Percentiles rank a stretch among this genome's conserved stretches.
Conservation (phyloP, 768 basidiomycete species). For the Phylloporus rhodoxanthus region DNA sequence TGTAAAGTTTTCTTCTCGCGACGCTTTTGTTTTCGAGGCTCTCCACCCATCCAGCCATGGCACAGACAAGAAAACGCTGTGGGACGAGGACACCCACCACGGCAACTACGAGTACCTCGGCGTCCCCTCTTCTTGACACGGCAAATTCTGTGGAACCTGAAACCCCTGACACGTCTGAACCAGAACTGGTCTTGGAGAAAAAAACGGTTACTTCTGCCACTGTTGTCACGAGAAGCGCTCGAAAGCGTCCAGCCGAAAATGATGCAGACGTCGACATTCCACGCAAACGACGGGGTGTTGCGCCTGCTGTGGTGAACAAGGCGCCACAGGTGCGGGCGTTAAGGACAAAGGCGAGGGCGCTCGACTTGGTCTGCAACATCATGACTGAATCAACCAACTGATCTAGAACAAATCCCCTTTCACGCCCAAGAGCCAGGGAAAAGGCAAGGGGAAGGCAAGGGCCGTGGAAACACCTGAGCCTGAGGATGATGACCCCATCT, state of each 20-base stretch:
- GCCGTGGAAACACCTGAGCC: constrained; percentile 17
- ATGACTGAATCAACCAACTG: constrained; percentile 13
- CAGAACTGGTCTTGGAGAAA: constrained; percentile 13
- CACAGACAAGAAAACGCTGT: constrained; percentile 17
- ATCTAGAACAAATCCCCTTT: constrained; percentile 8
- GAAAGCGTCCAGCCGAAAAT: constrained; percentile 34
- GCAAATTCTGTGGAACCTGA: constrained; percentile 40
- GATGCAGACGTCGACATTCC: constrained; percentile 22
- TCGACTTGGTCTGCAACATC: constrained; percentile 2
- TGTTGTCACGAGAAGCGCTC: constrained; percentile 9
- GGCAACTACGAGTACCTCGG: constrained; percentile 35
- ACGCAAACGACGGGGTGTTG: constrained; percentile 32
- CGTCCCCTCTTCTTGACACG: constrained; percentile 49
- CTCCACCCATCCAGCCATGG: constrained; percentile 13
- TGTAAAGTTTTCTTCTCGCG: constrained; percentile 14
- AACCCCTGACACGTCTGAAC: constrained; percentile 51
- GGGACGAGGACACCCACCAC: constrained; percentile 19
- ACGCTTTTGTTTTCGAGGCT: constrained; percentile 9
- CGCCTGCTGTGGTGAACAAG: constrained; percentile 22
- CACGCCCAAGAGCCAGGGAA: constrained; percentile 19
- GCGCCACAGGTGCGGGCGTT: constrained; percentile 3
- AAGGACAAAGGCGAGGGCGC: constrained; percentile 23
- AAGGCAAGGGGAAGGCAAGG: constrained; percentile 26
- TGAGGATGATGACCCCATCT: constrained; percentile 24
- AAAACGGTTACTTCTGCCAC: not conserved